Base-by-base conservation (phyloP, 1,284 basidiomycete genomes). In the Ganoderma lucidum region DNA sequence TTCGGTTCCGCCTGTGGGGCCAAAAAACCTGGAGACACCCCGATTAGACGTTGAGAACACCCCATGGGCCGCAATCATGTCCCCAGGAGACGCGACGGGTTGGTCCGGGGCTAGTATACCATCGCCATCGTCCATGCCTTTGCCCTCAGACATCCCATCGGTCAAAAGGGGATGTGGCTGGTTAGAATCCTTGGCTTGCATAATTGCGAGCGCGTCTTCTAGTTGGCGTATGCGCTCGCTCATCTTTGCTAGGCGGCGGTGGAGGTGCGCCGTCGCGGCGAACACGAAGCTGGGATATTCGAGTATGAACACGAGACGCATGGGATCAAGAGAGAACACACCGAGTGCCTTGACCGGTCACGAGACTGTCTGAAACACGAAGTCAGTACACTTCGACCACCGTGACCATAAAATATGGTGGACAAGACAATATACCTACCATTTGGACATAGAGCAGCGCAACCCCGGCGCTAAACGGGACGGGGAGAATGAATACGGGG, bases 251-350 rank as follows among this genome's bases (percentile, higher is more conserved):
- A 93, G 92, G 76, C 92, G 92, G 61, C 85, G 82, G 76, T 94
- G 92, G 39, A 94, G 81, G 70, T 89, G 87, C 73, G 93, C 91
- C 0, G 92, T 93, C 70, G 91, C 90, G 2, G 91, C 91, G n/a
- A 93, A 85, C 19, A 93, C 91, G 74, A 93, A 93, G 60, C 92
- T 92, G 62, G 58, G 41, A 5, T 2, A 35, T 17, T 60, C 39
- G 60, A 41, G 19, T 44, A 61, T n/a, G 30, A n/a, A 60, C 35
- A 32, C 14, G 2, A 55, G 35, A 62, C 55, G 56, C 58, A 10
- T n/a, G n/a, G n/a, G n/a, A n/a, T n/a, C n/a, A n/a, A n/a, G 19
- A 42, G n/a, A 17, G 75, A 78, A 73, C 76, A 58, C 76, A 91
- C 90, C 91, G 84, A 65, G 91, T 93, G 28, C 92, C 92, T 74